These are phyloP conservation scores for Phlegmacium glaucopus DNA, from an alignment of 768 basidiomycete genomes.

Conservation along the genomic window DNA sequence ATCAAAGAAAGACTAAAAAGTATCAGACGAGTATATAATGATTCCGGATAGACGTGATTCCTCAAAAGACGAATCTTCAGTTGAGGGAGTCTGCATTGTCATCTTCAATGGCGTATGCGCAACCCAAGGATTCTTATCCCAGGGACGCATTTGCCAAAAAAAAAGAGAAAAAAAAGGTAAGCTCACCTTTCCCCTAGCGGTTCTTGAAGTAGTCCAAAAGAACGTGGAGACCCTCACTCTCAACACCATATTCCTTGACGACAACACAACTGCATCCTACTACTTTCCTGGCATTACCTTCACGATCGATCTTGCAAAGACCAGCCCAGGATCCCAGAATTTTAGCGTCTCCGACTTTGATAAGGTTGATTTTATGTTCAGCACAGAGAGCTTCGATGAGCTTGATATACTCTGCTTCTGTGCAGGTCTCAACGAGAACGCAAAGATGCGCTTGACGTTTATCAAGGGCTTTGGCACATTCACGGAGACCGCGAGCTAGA, in stretches of 20 bases:
- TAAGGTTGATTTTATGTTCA: constrained; percentile 99
- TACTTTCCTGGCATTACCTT: constrained; percentile 97
- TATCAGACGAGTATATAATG: constrained; percentile 76
- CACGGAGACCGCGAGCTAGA: constrained; percentile 95
- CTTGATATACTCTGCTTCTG: constrained; percentile 99
- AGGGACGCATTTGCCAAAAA: constrained; percentile 1
- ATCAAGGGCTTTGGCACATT: constrained; percentile 97
- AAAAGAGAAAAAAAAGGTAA: constrained; percentile 18
- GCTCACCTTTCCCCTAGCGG: constrained; percentile 51
- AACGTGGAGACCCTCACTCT: constrained; percentile 93
- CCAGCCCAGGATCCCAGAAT: constrained; percentile 98
- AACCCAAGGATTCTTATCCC: constrained; percentile 1
- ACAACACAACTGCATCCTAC: constrained; percentile 93
- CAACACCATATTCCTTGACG: constrained; percentile 95
- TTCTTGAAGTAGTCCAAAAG: constrained; percentile 96
- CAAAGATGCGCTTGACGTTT: constrained; percentile 98
- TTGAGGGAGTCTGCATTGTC: constrained; percentile 93
- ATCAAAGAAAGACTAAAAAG: constrained; percentile 11
- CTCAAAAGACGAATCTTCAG: constrained; percentile 68
- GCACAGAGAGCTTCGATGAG: constrained; percentile 99
- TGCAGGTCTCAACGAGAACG: constrained; percentile 98
- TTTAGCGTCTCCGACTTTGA: constrained; percentile 99
- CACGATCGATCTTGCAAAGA: constrained; percentile 99
- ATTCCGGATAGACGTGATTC: constrained; percentile 86
- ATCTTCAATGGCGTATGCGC: constrained; percentile 44